A percentile compares a stretch with the other conserved stretches of the same genome.
These are phyloP conservation scores for Fusarium hostae DNA, from an alignment of 2,329 filamentous ascomycete species.

Conservation along the genomic window DNA sequence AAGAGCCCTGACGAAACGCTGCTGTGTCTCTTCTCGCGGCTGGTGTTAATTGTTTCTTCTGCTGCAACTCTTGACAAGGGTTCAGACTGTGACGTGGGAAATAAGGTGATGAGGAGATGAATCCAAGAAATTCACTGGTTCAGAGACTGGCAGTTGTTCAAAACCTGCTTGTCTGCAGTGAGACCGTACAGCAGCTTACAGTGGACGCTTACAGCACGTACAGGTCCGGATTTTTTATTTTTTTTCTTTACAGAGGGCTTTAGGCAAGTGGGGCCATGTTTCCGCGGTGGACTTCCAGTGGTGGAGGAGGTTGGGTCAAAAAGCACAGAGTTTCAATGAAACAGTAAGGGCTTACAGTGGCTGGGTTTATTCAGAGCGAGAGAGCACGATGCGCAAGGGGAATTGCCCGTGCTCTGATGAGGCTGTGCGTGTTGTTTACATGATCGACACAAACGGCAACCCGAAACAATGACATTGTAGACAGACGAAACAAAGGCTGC, in stretches of 20 bases:
- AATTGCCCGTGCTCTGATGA: conserved; percentile 20
- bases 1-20: conserved; percentile 14
- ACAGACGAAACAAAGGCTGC: conserved; percentile 6
- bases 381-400: conserved; percentile 22
- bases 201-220: conserved; percentile 22
- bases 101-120: conserved; percentile 19
- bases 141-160: conserved; percentile 6
- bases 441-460: conserved; percentile 21
- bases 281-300: conserved; percentile 3
- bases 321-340: conserved; percentile 2
- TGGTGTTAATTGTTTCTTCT: conserved; percentile 18
- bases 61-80: conserved; percentile 17
- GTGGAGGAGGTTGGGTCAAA: conserved; percentile 2
- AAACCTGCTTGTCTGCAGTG: conserved; percentile 21
- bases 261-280: conserved; percentile 19
- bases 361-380: conserved; percentile 6
- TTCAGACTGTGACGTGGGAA: conserved; percentile 25
- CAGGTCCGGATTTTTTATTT: background rate
- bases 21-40: conserved; percentile 16
- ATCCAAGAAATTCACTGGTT: conserved; percentile 15
- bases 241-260: conserved; percentile 9
- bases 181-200: conserved; percentile 20
- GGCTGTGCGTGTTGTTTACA: conserved; percentile 8
- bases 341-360: conserved; percentile 11
- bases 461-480: conserved; percentile 16